Conservation (phyloP, 2,329 filamentous ascomycete species). For the Venturia nashicola region DNA sequence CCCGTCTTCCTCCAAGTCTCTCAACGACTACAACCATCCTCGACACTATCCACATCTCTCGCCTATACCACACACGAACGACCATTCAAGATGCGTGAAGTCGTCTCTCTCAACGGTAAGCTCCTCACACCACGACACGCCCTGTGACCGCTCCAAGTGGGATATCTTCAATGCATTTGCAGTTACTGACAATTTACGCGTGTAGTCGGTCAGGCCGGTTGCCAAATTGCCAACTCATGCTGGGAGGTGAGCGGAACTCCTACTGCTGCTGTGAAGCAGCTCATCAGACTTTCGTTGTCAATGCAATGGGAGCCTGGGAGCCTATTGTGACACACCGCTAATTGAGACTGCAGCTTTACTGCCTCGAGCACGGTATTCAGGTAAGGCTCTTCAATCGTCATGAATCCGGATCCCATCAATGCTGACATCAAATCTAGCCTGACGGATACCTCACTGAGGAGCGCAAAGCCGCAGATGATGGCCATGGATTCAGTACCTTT, state of each 20-base stretch:
- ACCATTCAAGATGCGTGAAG: constrained; percentile 43
- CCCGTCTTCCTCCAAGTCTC: not conserved
- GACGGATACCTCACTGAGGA: constrained; percentile 98
- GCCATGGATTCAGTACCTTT: constrained; percentile 99
- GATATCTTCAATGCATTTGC: constrained; percentile 13
- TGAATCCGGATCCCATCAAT: constrained; percentile 13
- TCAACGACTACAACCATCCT: not conserved
- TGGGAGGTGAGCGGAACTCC: constrained; percentile 75
- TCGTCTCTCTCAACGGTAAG: constrained; percentile 98
- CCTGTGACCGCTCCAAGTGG: constrained; percentile 29
- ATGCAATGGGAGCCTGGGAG: constrained; percentile 19
- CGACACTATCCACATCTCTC: not conserved
- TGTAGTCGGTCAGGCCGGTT: constrained; percentile 98
- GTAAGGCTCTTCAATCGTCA: constrained; percentile 35
- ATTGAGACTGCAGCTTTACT: constrained; percentile 68
- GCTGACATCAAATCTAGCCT: constrained; percentile 48
- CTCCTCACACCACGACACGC: constrained; percentile 20
- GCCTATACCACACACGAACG: not conserved
- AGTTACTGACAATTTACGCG: constrained; percentile 42
- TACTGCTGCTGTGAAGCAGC: constrained; percentile 10
- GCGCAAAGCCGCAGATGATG: constrained; percentile 83
- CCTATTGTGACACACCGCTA: constrained; percentile 19
- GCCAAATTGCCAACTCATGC: constrained; percentile 99
- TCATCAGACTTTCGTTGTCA: constrained; percentile 22
- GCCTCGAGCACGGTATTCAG: constrained; percentile 98